These are phyloP conservation scores for Dissophora globulifera DNA, from an alignment of 192 early-diverging fungal species.

Conservation along the genomic window DNA sequence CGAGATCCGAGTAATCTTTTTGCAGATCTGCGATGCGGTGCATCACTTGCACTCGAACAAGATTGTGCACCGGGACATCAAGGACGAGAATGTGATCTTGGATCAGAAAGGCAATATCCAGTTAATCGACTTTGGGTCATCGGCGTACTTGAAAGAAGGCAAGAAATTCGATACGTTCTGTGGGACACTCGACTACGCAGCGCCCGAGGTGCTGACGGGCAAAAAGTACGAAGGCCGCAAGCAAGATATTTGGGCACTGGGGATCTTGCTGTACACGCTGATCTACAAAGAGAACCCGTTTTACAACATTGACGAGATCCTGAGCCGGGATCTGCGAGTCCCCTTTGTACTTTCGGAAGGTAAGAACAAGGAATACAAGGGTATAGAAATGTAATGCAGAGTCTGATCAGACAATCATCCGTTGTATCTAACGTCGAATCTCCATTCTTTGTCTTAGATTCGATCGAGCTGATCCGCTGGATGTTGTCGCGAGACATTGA, in stretches of 20 bases:
- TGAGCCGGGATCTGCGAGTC: conserved; percentile 64
- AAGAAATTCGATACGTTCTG: conserved; percentile 74
- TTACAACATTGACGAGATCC: conserved; percentile 73
- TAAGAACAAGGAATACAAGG: no score
- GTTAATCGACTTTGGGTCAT: conserved; percentile 87
- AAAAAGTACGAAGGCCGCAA: conserved; percentile 78
- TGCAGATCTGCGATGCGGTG: conserved; percentile 67
- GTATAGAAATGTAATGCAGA: no score
- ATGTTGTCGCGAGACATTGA: conserved; percentile 80
- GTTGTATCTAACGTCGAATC: no score
- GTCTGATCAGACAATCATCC: no score
- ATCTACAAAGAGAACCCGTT: conserved; percentile 80
- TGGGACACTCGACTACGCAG: conserved; percentile 81
- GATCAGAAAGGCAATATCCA: conserved; percentile 69
- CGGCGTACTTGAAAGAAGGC: conserved; percentile 66
- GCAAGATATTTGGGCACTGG: conserved; percentile 87
- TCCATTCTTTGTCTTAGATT: conserved; percentile 44
- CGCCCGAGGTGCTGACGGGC: conserved; percentile 75
- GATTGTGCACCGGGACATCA: conserved; percentile 88
- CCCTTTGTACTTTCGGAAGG: conserved; percentile 67
- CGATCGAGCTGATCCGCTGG: conserved; percentile 69
- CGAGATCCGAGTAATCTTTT: conserved; percentile 66
- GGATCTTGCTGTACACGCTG: conserved; percentile 80
- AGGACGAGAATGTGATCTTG: conserved; percentile 90
- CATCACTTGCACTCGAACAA: conserved; percentile 69